A percentile compares a stretch with the other conserved stretches of the same genome.
phyloP scores from a whole-genome alignment of 768 basidiomycete species.

The Amanita molliuscula region DNA sequence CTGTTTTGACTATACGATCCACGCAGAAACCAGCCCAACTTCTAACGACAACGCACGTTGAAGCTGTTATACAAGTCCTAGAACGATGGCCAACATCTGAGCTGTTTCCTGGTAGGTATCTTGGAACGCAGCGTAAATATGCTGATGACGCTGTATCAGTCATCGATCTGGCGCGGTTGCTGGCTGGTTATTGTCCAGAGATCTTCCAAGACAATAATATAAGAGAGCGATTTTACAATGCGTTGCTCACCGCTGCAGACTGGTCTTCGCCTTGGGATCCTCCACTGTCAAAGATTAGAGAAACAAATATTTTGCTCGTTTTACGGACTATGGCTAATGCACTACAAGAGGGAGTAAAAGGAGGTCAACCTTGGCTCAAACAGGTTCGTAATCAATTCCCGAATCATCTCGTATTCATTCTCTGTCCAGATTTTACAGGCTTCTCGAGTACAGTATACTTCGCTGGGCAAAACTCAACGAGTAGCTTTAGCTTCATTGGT shows the following conservation, averaged over 20 bases:
- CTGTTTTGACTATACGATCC: conserved; percentile 31
- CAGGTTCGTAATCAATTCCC: conserved; percentile 26
- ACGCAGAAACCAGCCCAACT: conserved; percentile 20
- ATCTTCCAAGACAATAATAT: conserved; percentile 32
- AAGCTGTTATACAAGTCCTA: conserved; percentile 52
- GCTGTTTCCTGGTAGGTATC: conserved; percentile 55
- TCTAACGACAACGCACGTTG: conserved; percentile 40
- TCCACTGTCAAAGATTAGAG: conserved; percentile 59
- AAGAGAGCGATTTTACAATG: conserved; percentile 44
- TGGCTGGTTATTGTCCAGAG: conserved; percentile 54
- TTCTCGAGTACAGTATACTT: conserved; percentile 36
- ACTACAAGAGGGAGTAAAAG: conserved; percentile 44
- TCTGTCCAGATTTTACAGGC: conserved; percentile 48
- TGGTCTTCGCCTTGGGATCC: conserved; percentile 46
- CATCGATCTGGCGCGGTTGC: conserved; percentile 75
- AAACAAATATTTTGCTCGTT: conserved; percentile 78
- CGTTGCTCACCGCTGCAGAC: conserved; percentile 58
- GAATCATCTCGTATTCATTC: conserved; percentile 4
- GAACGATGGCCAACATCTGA: conserved; percentile 67
- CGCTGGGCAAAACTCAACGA: conserved; percentile 59
- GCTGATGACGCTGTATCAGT: conserved; percentile 30
- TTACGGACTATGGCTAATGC: conserved; percentile 75
- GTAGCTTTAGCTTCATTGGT: conserved; percentile 73
- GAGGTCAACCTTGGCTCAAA: conserved; percentile 40
- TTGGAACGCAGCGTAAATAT: neutral